Base-by-base conservation (phyloP, 108 stramenopile species). In the Fistulifera pelliculosa region DNA sequence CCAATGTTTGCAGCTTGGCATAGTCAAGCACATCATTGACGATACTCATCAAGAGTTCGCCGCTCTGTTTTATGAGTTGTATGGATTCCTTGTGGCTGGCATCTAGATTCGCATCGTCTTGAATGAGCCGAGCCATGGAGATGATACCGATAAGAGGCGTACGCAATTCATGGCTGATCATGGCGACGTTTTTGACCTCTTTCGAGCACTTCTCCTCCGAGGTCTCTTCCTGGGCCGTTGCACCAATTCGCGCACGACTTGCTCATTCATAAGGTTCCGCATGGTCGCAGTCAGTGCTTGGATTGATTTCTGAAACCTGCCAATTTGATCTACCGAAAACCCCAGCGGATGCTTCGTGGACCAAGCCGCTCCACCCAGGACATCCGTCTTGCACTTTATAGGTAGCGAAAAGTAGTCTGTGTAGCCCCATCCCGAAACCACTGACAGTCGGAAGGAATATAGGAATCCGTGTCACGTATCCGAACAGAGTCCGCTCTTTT, bases 381-480 rank as follows among this genome's bases (percentile, higher is more conserved):
- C 58, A n/a, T 58, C 54, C 1, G 42, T 45, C 23, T 55, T 44
- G 25, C 55, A 38, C 7, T 41, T 56, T 17, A 49, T 48, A 7
- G 63, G 65, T 6, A 66, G 22, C 6, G 65, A 56, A 19, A 66
- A 53, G 19, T 66, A 66, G 41, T 66, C 65, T 25, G 19, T 21
- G 58, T 52, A 66, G 12, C 54, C 45, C 38, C 63, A 11, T 16
- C 54, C 4, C 47, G 28, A 52, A 64, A 64, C 63, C 63, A 64
- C 13, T 16, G 35, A 18, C 17, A 28, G 38, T 64, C 63, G 14
- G 63, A 47, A 2, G 55, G 45, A 21, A 35, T 35, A 8, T 35
- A 8, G 6, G 31, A 8, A 35, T 35, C 31, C 31, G 31, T 35
- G 6, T 3, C 31, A 8, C 47, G 56, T 22, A 64, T 64, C 7